Base-by-base conservation (phyloP, 306 rosid species). In the Quercus cerris region DNA sequence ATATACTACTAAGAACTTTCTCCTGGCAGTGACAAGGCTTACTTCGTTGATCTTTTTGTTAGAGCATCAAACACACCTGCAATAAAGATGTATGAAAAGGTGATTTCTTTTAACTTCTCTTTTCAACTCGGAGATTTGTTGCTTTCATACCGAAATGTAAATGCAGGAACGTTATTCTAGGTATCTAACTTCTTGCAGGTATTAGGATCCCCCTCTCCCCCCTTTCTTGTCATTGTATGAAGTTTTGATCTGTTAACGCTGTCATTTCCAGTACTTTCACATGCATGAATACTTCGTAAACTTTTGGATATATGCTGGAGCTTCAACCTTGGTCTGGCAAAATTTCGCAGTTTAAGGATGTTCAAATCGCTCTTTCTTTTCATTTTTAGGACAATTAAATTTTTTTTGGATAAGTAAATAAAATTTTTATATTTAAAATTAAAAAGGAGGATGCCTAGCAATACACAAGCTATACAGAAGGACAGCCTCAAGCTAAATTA, bases 11-110 rank as follows among this genome's bases (percentile, higher is more conserved):
- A 31, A 67, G 62, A 59, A 64, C 79, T 71, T 78, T 20, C 30
- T 80, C 74, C 78, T 85, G 78, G 80, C 93, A 95, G 99, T 71
- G 95, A 95, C 76, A 95, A 95, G 87, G 98, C 90, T 67, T 95
- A 85, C 83, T 95, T 95, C 73, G 97, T 93, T 78, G 99, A 95
- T 87, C 97, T 95, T 76, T 95, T 95, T 83, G 99, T 95, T 77
- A 90, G 99, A 80, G 99, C 97, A 59, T 95, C 99, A 72, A 95
- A 95, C 83, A 86, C 98, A 44, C 97, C 99, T 14, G 99, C 99
- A 74, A 95, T 95, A 86, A 93, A 90, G 88, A 95, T 95, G 99
- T 95, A 95, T 33, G 98, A 90, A 81, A 95, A 95, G 99, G 99
- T 95, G 80, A 79, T 44, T 67, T 77, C 80, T 46, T 84, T 2